Conservation (phyloP, 371 early-diverging fungal species). For the Mucor velutinosus region DNA sequence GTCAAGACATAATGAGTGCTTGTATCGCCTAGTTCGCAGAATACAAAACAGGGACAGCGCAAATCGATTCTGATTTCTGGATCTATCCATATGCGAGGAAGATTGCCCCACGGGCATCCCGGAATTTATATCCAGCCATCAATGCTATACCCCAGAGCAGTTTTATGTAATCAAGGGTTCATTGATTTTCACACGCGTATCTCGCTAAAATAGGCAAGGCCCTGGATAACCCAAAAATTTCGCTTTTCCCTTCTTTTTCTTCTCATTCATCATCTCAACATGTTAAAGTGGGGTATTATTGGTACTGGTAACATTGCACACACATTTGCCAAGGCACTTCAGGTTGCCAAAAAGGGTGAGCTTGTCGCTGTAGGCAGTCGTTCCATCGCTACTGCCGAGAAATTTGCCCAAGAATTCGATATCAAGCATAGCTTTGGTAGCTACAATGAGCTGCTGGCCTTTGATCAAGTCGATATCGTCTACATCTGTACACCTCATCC, state of each 20-base stretch:
- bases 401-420: conserved; percentile 35
- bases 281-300: conserved; percentile 48
- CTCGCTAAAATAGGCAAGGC: background rate
- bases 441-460: conserved; percentile 37
- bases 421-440: conserved; percentile 33
- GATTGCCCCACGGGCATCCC: no score
- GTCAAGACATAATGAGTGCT: no score
- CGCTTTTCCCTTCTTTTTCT: background rate
- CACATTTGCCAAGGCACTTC: conserved; percentile 43
- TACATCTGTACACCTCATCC: conserved; percentile 54
- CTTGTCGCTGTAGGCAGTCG: conserved; percentile 52
- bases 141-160: background rate
- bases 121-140: background rate
- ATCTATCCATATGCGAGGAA: no score
- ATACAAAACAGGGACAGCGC: no score
- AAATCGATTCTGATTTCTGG: no score
- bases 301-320: conserved; percentile 55
- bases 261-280: background rate
- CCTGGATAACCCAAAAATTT: background rate
- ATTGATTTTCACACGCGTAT: background rate
- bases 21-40: no score
- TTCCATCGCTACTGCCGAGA: conserved; percentile 28
- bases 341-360: conserved; percentile 27
- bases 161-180: background rate
- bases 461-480: conserved; percentile 46